Conservation (phyloP, 345 rosid genomes). For the Rhizophora mangle region DNA sequence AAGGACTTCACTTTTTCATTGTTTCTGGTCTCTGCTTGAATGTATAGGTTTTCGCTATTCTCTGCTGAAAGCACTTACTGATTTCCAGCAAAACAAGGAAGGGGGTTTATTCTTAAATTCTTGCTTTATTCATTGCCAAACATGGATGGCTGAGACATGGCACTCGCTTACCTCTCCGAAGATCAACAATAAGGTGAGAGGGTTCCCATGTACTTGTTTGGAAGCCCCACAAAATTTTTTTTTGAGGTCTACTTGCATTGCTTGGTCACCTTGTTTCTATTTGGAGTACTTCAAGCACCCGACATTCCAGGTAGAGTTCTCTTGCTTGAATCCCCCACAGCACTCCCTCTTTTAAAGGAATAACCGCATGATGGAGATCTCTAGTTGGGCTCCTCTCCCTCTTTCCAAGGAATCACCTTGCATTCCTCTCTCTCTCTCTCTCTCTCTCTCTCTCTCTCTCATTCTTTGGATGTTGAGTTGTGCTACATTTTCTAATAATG, state of each 20-base stretch:
- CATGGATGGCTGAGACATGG: slow-evolving; percentile 60
- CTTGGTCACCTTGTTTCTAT: too few relatives aligned
- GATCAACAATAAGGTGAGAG: slow-evolving; percentile 56
- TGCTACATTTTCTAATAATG: background rate
- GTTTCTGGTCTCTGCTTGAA: background rate
- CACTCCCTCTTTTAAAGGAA: too few relatives aligned
- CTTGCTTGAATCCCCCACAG: too few relatives aligned
- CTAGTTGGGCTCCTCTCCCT: too few relatives aligned
- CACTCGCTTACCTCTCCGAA: slow-evolving; percentile 66
- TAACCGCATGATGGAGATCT: too few relatives aligned
- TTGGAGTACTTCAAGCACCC: too few relatives aligned
- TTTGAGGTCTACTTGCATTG: too few relatives aligned
- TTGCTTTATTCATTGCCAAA: slow-evolving; percentile 80
- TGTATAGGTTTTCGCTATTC: slow-evolving; percentile 64
- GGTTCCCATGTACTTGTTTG: background rate
- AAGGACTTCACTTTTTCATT: background rate
- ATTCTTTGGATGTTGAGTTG: background rate
- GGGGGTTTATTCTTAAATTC: slow-evolving; percentile 79
- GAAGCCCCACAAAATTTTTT: background rate
- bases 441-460: too few relatives aligned
- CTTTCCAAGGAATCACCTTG: too few relatives aligned
- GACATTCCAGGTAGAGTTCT: too few relatives aligned
- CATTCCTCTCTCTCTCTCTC: too few relatives aligned
- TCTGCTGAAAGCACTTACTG: slow-evolving; percentile 47
- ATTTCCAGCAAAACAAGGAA: slow-evolving; percentile 41